Conservation (phyloP, 768 basidiomycete species). For the Cubamyces lactineus region DNA sequence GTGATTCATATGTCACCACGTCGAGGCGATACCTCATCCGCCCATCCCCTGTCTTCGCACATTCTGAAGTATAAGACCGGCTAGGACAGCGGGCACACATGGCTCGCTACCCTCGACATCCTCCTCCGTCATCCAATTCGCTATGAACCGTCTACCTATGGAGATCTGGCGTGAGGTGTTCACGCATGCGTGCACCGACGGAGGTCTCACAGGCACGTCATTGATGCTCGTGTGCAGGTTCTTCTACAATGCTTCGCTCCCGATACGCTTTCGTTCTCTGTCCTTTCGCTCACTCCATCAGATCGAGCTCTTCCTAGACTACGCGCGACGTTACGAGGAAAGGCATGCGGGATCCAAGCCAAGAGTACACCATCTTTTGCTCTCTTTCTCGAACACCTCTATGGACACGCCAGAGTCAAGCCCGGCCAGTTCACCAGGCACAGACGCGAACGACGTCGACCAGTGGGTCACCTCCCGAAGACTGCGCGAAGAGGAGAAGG, state of each 20-base stretch:
- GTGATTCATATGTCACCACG: background rate
- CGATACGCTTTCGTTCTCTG: slow-evolving; percentile 14
- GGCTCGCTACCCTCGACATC: background rate
- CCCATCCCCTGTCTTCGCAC: background rate
- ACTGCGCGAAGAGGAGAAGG: slow-evolving; percentile 20
- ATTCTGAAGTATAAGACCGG: background rate
- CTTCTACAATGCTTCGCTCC: slow-evolving; percentile 14
- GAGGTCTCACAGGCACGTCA: slow-evolving; percentile 16
- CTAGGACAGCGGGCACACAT: no score
- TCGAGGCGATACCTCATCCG: slow-evolving; percentile 1
- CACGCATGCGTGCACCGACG: slow-evolving; percentile 17
- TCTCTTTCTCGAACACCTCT: slow-evolving; percentile 5
- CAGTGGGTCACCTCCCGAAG: slow-evolving; percentile 14
- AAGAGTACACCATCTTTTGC: slow-evolving; percentile 12
- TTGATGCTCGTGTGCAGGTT: slow-evolving; percentile 13
- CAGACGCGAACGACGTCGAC: background rate
- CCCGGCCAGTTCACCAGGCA: background rate
- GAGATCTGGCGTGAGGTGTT: slow-evolving; percentile 23
- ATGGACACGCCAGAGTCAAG: background rate
- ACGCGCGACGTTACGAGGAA: background rate
- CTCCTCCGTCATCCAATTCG: background rate
- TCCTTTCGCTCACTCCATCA: slow-evolving; percentile 11
- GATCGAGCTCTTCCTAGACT: slow-evolving; percentile 11
- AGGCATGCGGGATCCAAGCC: background rate
- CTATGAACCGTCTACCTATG: slow-evolving; percentile 7